Conservation (phyloP, 768 basidiomycete species). For the Vararia minispora region DNA sequence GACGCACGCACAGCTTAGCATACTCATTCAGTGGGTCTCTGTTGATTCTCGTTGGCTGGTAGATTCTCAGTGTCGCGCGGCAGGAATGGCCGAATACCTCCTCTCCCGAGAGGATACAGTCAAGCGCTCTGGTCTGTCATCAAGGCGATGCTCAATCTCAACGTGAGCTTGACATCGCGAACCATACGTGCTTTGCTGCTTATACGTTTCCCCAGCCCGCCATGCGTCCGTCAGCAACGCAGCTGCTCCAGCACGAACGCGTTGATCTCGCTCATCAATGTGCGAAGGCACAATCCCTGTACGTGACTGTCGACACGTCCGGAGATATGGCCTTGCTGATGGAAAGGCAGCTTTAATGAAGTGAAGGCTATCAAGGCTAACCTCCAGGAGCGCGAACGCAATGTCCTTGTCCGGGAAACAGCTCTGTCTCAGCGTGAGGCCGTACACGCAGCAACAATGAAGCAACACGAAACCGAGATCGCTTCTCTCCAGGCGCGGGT, state of each 20-base stretch:
- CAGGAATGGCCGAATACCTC: conserved; percentile 86
- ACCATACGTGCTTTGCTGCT: background rate
- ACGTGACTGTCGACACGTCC: conserved; percentile 12
- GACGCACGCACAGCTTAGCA: conserved; percentile 78
- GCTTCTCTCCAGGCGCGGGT: conserved; percentile 27
- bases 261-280: conserved; percentile 62
- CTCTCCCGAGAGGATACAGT: conserved; percentile 76
- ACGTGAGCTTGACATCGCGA: conserved; percentile 35
- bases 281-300: conserved; percentile 73
- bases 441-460: conserved; percentile 32
- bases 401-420: conserved; percentile 47
- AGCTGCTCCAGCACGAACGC: conserved; percentile 73
- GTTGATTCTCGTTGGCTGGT: background rate
- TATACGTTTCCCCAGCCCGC: conserved; percentile 44
- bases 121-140: conserved; percentile 61
- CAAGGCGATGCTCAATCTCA: conserved; percentile 79
- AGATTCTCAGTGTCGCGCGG: background rate
- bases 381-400: conserved; percentile 50
- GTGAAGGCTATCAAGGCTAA: conserved; percentile 55
- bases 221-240: conserved; percentile 75
- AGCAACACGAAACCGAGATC: conserved; percentile 53
- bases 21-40: conserved; percentile 57
- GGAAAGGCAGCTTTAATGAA: conserved; percentile 37
- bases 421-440: conserved; percentile 44
- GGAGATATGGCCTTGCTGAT: background rate